Evolutionary conservation across 306 rosid genomes (phyloP), one percentile per base, ranked within the genome.

Genomic region (peach (Prunus persica)): DNA sequence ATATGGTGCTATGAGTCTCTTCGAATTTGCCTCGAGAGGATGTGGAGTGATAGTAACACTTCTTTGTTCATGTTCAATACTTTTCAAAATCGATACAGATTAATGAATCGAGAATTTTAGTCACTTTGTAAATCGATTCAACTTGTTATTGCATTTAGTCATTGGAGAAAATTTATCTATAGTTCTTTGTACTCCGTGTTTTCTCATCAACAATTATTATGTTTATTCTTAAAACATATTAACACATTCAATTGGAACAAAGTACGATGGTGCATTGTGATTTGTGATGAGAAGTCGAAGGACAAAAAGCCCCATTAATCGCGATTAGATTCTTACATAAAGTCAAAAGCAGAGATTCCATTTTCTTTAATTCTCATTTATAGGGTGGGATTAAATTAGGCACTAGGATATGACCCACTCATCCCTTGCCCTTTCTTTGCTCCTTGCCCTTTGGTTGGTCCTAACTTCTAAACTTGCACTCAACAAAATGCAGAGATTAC

Each of bases 311-410:
- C 57, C 32, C 83, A 72, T 72, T 68, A 27, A 45, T 62, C 25
- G 73, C 51, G 56, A 57, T 74, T 5, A 66, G 75, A 72, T 52
- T 46, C 61, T 27, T 24, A 71, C 32, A 51, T 41, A 79, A 55
- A 74, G 75, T 78, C 74, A 77, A 81, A 71, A 75, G 81, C 62
- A 76, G 54, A 51, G 77, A 87, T 85, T 84, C 88, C 43, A 61
- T 30, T 9, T 64, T 75, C 32, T 63, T 50, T 22, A 45, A 25
- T 27, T 62, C 55, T 51, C 60, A 50, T 56, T 49, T 32, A 8
- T 20, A n/a, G 47, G 28, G 41, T 47, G 14, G 20, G 67, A 60
- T 32, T 64, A 27, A 62, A 6, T 11, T 30, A 3, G 47, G 24
- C 34, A 9, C 14, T 16, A 32, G 25, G 69, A 34, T 9, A 25